Evolutionary conservation across 2,329 filamentous ascomycete species (phyloP), one percentile per base, ranked within the genome.

Genomic region (Bipolaris oryzae): DNA sequence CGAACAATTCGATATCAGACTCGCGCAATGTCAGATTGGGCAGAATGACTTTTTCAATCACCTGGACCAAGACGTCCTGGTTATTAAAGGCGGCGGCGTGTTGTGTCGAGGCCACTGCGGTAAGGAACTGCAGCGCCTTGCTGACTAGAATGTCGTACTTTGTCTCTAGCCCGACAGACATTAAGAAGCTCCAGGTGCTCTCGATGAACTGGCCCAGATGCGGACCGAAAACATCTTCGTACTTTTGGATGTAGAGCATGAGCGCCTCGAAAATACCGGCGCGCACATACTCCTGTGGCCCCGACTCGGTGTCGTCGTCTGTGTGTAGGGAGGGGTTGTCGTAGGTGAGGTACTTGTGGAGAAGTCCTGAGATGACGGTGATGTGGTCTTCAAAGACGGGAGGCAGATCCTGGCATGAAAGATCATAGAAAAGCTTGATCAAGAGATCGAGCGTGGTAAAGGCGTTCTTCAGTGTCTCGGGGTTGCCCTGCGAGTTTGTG

Each of bases 131-230:
- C 60, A 99, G 80, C 0, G 94, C 94, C 76, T 92, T 93, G 85
- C 94, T 97, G 68, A 97, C 93, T 41, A 99, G 83, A 55, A 91
- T 89, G 73, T 99, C 95, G 77, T 96, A 96, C 76, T 96, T 96
- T 51, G 91, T 94, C 77, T 96, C 89, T 5, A 89, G 82, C 0
- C 94, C 92, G 48, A 93, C 89, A 2, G 88, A 89, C 15, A 95
- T 97, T 64, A 99, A 83, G 62, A 99, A 84, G 63, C 87, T 90
- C 95, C 95, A 99, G 0, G 91, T 93, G 64, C 89, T 95, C 57
- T 88, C 88, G 62, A 97, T 91, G 78, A 99, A 98, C 34, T 89
- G 89, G 57, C 87, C 84, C 42, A 95, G 87, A 68, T 93, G 88
- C 42, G 85, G 80, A 51, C 89, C 89, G 76, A 99, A 97, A 50